Percentiles rank a stretch among this genome's conserved stretches.
Conservation (phyloP, 164 flowering plant species). For the Chimonanthus praecox region DNA sequence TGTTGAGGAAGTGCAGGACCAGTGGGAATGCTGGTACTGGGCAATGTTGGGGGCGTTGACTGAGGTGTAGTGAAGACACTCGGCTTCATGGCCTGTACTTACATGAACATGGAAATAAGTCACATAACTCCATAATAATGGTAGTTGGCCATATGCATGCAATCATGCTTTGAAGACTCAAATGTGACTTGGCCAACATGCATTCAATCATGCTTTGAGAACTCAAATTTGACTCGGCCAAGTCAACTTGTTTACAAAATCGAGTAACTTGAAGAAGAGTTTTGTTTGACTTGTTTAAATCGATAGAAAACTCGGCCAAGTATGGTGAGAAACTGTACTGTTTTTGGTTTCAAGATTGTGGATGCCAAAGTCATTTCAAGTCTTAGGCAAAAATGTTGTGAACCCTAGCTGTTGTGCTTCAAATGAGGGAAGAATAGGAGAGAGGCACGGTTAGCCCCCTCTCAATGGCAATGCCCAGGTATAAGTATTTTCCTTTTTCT, state of each 20-base stretch:
- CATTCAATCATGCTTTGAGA: not conserved
- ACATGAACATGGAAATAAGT: not conserved
- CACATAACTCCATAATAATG: not conserved
- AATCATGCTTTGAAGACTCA: not conserved
- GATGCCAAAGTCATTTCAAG: no score
- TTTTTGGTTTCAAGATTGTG: no score
- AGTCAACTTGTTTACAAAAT: not conserved
- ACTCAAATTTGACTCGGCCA: not conserved
- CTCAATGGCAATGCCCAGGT: no score
- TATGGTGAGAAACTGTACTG: no score
- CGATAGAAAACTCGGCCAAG: no score
- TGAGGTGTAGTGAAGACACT: slow-evolving; percentile 49
- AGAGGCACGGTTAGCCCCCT: no score
- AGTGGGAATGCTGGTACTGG: slow-evolving; percentile 51
- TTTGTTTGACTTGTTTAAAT: no score
- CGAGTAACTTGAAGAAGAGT: not conserved
- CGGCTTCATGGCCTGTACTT: slow-evolving; percentile 53
- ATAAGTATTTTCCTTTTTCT: no score
- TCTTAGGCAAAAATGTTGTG: no score
- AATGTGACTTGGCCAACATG: not conserved
- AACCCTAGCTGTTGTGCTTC: no score
- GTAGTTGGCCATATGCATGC: not conserved
- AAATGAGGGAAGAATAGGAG: no score
- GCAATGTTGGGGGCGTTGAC: slow-evolving; percentile 44
- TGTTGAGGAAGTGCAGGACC: slow-evolving; percentile 81